Evolutionary conservation across 306 rosid species (phyloP), one percentile per base, ranked within the genome.

Genomic region (Vachellia collinsii): DNA sequence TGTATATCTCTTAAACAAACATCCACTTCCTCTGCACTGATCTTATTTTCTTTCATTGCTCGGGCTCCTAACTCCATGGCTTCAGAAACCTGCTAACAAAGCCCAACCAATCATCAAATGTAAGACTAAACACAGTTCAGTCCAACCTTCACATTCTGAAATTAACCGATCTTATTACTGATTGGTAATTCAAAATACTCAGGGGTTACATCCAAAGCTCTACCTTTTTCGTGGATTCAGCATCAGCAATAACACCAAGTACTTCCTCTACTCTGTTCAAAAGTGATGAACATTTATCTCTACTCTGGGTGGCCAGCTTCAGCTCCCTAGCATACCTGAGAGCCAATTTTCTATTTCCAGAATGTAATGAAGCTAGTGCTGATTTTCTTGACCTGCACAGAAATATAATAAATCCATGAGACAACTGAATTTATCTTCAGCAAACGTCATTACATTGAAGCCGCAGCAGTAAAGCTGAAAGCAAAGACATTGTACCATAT

Each of bases 231-330:
- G 96, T 90, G 51, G 94, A 88, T 80, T 95, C 99, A 0, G 98
- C 96, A 86, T 90, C 88, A 5, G 89, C 83, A 80, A 93, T 89
- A 59, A 84, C 73, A 3, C 84, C 79, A 67, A 90, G 88, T 54
- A 95, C 94, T 89, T 93, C 97, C 86, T 93, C 97, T 77, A 95
- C 97, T 88, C 97, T 89, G 79, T 78, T 91, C 88, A 93, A 79
- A 84, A 95, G 89, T 22, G 89, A 83, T 61, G 86, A 78, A 72
- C 97, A 92, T 84, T 95, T 93, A 79, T 90, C 96, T 75, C 94
- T 86, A 77, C 93, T 91, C 75, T 86, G 89, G 66, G 77, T 84
- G 65, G 72, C 86, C 85, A 89, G 79, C 84, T 89, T 93, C 73
- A 95, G 29, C 81, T 92, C 97, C 88, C 97, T 93, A 77, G 88